Base-by-base conservation (phyloP, 495 filamentous ascomycete species). In the Penicillium diatomitis region DNA sequence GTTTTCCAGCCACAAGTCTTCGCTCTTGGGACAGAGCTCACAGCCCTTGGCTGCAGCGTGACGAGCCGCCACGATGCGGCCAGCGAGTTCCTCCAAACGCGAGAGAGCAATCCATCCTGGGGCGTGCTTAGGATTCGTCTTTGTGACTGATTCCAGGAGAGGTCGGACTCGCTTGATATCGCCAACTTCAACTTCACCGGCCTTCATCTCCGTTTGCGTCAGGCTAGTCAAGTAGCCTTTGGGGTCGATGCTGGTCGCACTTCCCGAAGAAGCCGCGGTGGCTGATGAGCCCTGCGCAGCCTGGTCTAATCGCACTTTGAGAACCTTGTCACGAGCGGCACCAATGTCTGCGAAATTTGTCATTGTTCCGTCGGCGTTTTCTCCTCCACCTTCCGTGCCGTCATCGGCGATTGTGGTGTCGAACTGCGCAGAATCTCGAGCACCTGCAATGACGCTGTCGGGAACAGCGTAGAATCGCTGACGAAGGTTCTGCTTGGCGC, bases 341-440 rank as follows among this genome's bases (percentile, higher is more conserved):
- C 94, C 92, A 52, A 99, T 96, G 60, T 96, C 84, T n/a, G 90
- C 89, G 60, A 98, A 98, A 60, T 98, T 95, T 10, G 91, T 97
- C 78, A 95, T 88, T 3, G 87, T 91, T 3, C 91, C 90, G 58
- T 95, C 88, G 6, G 84, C 80, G 40, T 58, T 66, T 30, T 71
- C 81, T 40, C 58, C 67, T 29, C 62, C 63, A 6, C 70, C 65
- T 4, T 60, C 62, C 5, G 71, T 67, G 9, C 70, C 63, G 54
- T 95, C 89, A 32, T 91, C 90, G 34, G 80, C 75, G 28, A 99
- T 78, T 0, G 84, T 90, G 0, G 87, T 91, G 9, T 88, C 89
- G 47, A 96, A 83, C 55, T 95, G 86, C 1, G 78, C 75, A 0
- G 84, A 75, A 54, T 87, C 85, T 56, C 87, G 73, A 27, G 91